These are phyloP conservation scores for Penicillium sp. DNA, from an alignment of 2,329 filamentous ascomycete species.

Conservation along the genomic window DNA sequence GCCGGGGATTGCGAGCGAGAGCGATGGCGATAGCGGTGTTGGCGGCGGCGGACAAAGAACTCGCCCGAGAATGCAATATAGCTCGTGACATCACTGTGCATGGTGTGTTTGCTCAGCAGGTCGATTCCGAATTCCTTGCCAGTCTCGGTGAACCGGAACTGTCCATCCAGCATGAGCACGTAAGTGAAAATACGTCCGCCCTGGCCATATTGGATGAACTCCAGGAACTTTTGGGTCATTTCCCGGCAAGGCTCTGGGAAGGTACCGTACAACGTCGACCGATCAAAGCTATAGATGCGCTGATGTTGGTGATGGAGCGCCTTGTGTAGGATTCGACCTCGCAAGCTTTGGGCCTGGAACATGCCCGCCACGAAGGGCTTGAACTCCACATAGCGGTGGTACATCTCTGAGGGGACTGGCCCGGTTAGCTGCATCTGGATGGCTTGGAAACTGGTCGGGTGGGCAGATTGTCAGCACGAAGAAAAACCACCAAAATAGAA, in stretches of 20 bases:
- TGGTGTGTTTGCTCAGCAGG: conserved; percentile 90
- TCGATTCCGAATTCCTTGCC: conserved; percentile 96
- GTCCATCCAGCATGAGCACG: conserved; percentile 82
- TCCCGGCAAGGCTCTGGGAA: conserved; percentile 72
- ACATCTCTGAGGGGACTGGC: conserved; percentile 78
- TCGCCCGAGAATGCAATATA: conserved; percentile 94
- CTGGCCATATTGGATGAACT: conserved; percentile 84
- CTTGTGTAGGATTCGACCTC: conserved; percentile 80
- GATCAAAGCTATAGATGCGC: conserved; percentile 87
- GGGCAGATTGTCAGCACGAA: conserved; percentile 11
- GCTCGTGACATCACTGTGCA: conserved; percentile 91
- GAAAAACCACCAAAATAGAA: neutral
- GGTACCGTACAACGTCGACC: conserved; percentile 72
- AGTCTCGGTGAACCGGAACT: conserved; percentile 91
- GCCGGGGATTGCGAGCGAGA: conserved; percentile 26
- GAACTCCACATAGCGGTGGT: conserved; percentile 94
- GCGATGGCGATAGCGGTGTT: conserved; percentile 50
- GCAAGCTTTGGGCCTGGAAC: conserved; percentile 78
- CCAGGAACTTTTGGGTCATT: conserved; percentile 79
- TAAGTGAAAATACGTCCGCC: conserved; percentile 91
- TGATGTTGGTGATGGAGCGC: conserved; percentile 89
- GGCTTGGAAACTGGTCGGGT: conserved; percentile 76
- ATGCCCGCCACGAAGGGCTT: conserved; percentile 86
- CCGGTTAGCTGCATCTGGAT: conserved; percentile 88
- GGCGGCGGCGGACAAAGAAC: conserved; percentile 81